These are phyloP conservation scores for Didymella pomorum DNA, from an alignment of 2,329 filamentous ascomycete genomes.

Conservation along the genomic window DNA sequence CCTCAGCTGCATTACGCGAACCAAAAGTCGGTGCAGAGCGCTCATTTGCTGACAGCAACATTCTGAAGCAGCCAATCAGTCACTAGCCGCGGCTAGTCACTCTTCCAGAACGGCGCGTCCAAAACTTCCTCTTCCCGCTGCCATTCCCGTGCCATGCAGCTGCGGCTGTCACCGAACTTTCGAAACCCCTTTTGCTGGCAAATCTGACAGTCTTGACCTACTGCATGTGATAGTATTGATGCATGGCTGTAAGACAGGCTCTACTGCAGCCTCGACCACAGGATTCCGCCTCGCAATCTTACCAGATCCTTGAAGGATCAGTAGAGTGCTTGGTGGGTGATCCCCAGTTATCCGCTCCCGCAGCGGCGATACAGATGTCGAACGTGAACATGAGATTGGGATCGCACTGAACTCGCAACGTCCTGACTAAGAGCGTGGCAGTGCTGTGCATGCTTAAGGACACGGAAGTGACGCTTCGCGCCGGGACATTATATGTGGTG, in stretches of 20 bases:
- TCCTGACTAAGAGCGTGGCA: slow-evolving; percentile 15
- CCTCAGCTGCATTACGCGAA: slow-evolving; percentile 20
- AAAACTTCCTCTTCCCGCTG: slow-evolving; percentile 9
- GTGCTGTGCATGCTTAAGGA: slow-evolving; percentile 6
- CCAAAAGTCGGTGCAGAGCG: slow-evolving; percentile 6
- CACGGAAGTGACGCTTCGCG: slow-evolving; percentile 6
- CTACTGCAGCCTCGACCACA: slow-evolving; percentile 17
- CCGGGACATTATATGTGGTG: slow-evolving; percentile 41
- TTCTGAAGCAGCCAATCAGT: slow-evolving; percentile 13
- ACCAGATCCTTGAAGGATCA: slow-evolving; percentile 15
- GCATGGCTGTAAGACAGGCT: slow-evolving; percentile 6
- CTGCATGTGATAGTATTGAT: slow-evolving; percentile 5
- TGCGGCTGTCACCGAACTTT: slow-evolving; percentile 10
- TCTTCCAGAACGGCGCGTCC: slow-evolving; percentile 12
- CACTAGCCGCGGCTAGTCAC: slow-evolving; percentile 12
- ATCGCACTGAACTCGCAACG: slow-evolving; percentile 13
- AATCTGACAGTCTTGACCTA: slow-evolving; percentile 3
- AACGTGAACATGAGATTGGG: slow-evolving; percentile 16
- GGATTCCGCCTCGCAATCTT: slow-evolving; percentile 22
- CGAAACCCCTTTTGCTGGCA: slow-evolving; percentile 6
- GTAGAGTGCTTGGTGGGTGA: slow-evolving; percentile 19
- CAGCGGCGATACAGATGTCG: slow-evolving; percentile 15
- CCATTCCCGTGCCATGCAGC: slow-evolving; percentile 18
- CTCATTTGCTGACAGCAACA: slow-evolving; percentile 13
- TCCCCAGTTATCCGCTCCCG: slow-evolving; percentile 20